phyloP scores from a whole-genome alignment of 148 eudicot species.

The Suaeda aralocaspica region DNA sequence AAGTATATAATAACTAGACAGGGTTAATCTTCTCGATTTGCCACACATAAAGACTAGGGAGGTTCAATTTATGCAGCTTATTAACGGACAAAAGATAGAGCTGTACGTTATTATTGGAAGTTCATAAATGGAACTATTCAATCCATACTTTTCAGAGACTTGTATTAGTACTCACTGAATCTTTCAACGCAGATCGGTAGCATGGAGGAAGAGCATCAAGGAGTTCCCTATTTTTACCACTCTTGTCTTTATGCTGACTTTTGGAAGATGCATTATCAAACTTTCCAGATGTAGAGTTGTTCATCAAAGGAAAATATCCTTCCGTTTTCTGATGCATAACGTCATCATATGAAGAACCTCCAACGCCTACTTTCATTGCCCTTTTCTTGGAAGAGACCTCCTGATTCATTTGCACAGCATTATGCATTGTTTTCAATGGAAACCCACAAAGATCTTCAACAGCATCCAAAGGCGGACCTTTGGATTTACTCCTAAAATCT shows the following conservation, averaged over 20 bases:
- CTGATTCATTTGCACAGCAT: constrained; percentile 6
- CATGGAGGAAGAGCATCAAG: neutral
- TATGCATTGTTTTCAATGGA: constrained; percentile 14
- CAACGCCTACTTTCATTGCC: neutral
- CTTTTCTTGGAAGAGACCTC: neutral
- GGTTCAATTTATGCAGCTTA: constrained; percentile 4
- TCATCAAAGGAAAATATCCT: constrained; percentile 13
- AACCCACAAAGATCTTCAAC: neutral
- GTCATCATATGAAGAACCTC: neutral
- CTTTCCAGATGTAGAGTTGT: constrained; percentile 1
- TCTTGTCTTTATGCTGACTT: constrained; percentile 13
- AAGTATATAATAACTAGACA: neutral
- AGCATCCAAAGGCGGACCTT: constrained; percentile 6
- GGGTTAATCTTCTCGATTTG: neutral
- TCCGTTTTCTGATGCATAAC: neutral
- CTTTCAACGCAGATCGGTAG: neutral
- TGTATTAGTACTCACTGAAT: constrained; percentile 1
- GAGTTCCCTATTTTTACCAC: neutral
- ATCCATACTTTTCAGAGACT: neutral
- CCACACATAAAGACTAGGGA: neutral
- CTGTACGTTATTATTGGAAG: neutral
- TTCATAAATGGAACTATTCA: neutral
- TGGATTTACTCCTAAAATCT: neutral
- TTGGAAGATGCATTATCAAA: neutral
- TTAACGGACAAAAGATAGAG: neutral